A percentile compares a stretch with the other conserved stretches of the same genome.
Conservation (phyloP, 169 alveolate species). For the Plasmodium adleri region DNA sequence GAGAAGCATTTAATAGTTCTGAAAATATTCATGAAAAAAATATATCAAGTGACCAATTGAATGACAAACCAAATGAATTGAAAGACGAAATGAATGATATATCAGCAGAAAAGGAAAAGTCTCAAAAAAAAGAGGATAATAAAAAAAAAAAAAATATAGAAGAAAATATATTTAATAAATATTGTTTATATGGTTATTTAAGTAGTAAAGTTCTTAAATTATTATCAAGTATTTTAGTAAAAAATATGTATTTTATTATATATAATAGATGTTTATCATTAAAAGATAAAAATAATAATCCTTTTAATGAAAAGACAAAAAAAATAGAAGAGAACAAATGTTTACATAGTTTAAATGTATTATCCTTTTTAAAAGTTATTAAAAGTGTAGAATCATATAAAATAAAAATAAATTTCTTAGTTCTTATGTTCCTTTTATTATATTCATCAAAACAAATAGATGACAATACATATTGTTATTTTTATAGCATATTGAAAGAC, state of each 20-base stretch:
- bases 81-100: not conserved
- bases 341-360: slow-evolving; percentile 49
- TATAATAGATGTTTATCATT: slow-evolving; percentile 12
- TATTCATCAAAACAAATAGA: slow-evolving; percentile 59
- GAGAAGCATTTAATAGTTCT: not conserved
- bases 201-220: slow-evolving; percentile 43
- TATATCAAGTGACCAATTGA: not conserved
- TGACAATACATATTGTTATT: slow-evolving; percentile 57
- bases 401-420: slow-evolving; percentile 62
- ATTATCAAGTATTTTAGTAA: slow-evolving; percentile 58
- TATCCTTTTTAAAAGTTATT: slow-evolving; percentile 62
- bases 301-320: not conserved
- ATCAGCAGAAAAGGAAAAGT: not conserved
- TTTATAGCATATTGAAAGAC: slow-evolving; percentile 46
- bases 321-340: slow-evolving; percentile 22
- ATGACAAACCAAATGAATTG: not conserved
- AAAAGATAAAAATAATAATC: slow-evolving; percentile 12
- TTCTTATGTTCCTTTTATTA: slow-evolving; percentile 43
- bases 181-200: slow-evolving; percentile 42
- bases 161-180: slow-evolving; percentile 3
- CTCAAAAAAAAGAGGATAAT: not conserved
- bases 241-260: slow-evolving; percentile 60
- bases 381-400: slow-evolving; percentile 52
- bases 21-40: not conserved
- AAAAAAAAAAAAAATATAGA: slow-evolving; percentile 18